Conservation (phyloP, 179 eudicot genomes). For the Heliamphora ciliata region DNA sequence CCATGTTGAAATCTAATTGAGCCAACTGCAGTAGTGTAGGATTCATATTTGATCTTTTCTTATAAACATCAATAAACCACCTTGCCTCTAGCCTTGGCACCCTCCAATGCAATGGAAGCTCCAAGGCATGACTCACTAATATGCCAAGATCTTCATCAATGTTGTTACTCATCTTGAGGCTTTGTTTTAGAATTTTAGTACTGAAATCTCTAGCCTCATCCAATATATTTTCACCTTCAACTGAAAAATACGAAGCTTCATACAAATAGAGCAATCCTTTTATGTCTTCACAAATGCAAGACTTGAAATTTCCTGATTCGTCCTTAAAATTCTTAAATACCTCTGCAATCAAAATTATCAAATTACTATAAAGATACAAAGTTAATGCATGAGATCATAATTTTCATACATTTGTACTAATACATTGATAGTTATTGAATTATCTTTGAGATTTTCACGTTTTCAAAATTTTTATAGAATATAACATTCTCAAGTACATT, state of each 20-base stretch:
- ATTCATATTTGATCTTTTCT: not conserved
- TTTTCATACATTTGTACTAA: too few species aligned
- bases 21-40: not conserved
- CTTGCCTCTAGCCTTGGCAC: slow-evolving; percentile 2
- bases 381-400: too few species aligned
- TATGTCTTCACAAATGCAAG: not conserved
- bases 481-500: too few species aligned
- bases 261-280: not conserved
- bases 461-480: too few species aligned
- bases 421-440: too few species aligned
- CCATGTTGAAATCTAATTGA: not conserved
- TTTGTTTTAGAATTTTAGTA: not conserved
- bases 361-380: too few species aligned
- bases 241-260: not conserved
- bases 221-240: not conserved
- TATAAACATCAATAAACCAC: not conserved
- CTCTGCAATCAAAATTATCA: slow-evolving; percentile 21
- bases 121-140: slow-evolving; percentile 1
- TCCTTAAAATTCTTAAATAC: slow-evolving; percentile 21
- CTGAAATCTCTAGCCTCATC: not conserved
- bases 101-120: slow-evolving; percentile 7
- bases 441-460: too few species aligned
- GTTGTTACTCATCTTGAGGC: not conserved
- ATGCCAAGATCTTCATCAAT: not conserved
- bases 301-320: not conserved